Base-by-base conservation (phyloP, 257 asterid genomes). In the Solanum rostratum region DNA sequence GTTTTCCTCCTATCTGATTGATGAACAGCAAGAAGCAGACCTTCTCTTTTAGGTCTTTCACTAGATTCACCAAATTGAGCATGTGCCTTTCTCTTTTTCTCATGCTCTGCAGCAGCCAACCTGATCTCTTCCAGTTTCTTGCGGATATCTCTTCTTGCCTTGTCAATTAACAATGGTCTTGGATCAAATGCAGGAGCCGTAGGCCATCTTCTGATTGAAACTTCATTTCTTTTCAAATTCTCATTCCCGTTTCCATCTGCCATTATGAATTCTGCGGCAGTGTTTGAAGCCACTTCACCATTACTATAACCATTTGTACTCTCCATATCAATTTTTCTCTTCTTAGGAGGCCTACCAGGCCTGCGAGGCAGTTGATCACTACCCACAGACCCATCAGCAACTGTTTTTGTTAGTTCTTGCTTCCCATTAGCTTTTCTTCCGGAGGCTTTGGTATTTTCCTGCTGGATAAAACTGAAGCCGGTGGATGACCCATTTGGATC, bases 331-430 rank as follows among this genome's bases (percentile, higher is more conserved):
- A 92, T 83, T 86, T 90, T 95, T 54, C 87, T 92, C 94, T 92
- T 95, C 95, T 97, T 97, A 86, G 94, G 85, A 52, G 99, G 97
- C 86, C 96, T 92, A 53, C 95, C 94, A 80, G 92, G 93, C 90
- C 88, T 95, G 43, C 95, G 86, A 37, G 93, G 86, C 84, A 63
- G 82, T 82, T 91, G 97, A 84, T 78, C 86, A 84, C 55, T 83
- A 85, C 79, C 83, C 39, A 79, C 76, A 71, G 84, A 87, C 49
- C 93, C 93, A 85, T 89, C 91, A 43, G 93, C 79, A 65, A 83
- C 90, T 45, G 87, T 33, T 68, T 86, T 92, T 80, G 84, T 87
- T 82, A 59, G 79, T 46, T 84, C 89, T 65, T 83, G 87, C 54
- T 90, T 91, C 83, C 91, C 94, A 79, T 89, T 89, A 41, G 90